These are phyloP conservation scores for Aureobasidium vineae DNA, from an alignment of 2,329 filamentous ascomycete genomes.

Conservation along the genomic window DNA sequence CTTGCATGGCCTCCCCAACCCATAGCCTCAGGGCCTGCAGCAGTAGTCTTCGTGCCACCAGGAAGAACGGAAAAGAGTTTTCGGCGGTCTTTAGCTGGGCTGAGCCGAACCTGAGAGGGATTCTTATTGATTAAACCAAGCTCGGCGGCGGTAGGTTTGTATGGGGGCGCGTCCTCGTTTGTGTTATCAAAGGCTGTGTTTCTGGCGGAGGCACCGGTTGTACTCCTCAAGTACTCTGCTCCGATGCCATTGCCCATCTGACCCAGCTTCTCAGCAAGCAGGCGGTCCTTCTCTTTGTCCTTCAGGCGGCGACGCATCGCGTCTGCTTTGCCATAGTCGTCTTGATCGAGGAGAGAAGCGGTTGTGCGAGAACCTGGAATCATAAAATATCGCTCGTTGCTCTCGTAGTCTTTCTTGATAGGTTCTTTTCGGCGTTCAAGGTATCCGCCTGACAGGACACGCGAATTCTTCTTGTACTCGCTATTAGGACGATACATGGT, in stretches of 20 bases:
- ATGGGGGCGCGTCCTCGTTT: conserved; percentile 27
- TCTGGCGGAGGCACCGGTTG: conserved; percentile 20
- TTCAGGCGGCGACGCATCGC: conserved; percentile 55
- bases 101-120: conserved; percentile 44
- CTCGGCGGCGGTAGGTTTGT: conserved; percentile 37
- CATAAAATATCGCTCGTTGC: conserved; percentile 28
- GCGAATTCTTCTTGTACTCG: conserved; percentile 28
- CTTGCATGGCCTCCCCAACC: conserved; percentile 51
- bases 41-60: conserved; percentile 37
- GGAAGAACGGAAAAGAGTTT: conserved; percentile 37
- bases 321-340: conserved; percentile 50
- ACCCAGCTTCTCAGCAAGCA: conserved; percentile 67
- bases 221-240: conserved; percentile 64
- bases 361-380: conserved; percentile 47
- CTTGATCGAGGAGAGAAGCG: conserved; percentile 64
- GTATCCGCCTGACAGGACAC: background rate
- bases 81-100: conserved; percentile 45
- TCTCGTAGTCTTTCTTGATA: conserved; percentile 38
- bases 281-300: conserved; percentile 65
- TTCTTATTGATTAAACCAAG: conserved; percentile 47
- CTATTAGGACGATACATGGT: conserved; percentile 48
- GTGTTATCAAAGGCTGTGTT: conserved; percentile 24
- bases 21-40: conserved; percentile 40
- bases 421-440: conserved; percentile 2
- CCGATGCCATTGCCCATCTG: conserved; percentile 64